These are phyloP conservation scores for Myxozyma neotropica DNA, from an alignment of 805 yeast genomes.

Conservation along the genomic window DNA sequence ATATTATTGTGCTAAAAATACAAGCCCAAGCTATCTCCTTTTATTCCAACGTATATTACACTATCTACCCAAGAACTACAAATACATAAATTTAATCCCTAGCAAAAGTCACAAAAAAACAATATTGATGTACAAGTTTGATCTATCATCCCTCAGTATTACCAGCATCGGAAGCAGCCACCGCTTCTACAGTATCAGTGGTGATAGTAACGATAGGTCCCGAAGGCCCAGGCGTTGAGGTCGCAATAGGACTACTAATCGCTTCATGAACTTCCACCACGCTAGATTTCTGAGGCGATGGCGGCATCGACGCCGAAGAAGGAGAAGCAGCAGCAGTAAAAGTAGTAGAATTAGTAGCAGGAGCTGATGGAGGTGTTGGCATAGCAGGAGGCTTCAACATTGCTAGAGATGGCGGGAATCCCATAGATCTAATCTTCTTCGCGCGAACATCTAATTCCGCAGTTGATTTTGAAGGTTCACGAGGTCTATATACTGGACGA, in stretches of 20 bases:
- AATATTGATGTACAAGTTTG: too few relatives aligned
- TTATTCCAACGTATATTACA: too few relatives aligned
- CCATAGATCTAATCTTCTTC: constrained; percentile 36
- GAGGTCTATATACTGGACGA: background rate
- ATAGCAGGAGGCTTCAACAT: background rate
- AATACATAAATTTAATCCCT: too few relatives aligned
- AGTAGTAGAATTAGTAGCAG: background rate
- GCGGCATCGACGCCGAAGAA: background rate
- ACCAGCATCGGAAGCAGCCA: background rate
- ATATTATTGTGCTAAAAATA: too few relatives aligned
- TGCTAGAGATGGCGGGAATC: constrained; percentile 38
- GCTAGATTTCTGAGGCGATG: background rate
- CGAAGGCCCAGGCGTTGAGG: constrained; percentile 4
- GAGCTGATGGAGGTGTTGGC: background rate
- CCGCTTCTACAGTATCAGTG: background rate
- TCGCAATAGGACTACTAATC: constrained; percentile 7
- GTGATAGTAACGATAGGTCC: background rate
- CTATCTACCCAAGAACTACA: too few relatives aligned
- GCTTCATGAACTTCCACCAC: background rate
- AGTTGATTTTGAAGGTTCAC: background rate
- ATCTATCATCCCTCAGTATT: background rate
- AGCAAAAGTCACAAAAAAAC: background rate
- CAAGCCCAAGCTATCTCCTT: too few relatives aligned
- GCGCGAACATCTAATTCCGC: constrained; percentile 12
- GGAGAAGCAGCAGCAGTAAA: background rate